Percentiles rank a stretch among this genome's conserved stretches.
Conservation (phyloP, 2,329 filamentous ascomycete species). For the Harringtonia lauricola region DNA sequence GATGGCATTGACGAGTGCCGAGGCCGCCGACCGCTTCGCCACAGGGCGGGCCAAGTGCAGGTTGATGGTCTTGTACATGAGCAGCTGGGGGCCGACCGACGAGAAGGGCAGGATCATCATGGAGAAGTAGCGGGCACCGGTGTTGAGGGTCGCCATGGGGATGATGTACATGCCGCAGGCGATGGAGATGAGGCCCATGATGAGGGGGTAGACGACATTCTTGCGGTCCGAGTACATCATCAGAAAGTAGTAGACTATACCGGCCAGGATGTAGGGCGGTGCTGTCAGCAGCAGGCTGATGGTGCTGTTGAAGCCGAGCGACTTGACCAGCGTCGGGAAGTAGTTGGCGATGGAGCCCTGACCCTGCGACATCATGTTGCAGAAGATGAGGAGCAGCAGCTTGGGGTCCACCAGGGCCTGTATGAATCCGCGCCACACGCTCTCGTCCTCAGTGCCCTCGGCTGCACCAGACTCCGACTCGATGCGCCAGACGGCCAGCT, state of each 20-base stretch:
- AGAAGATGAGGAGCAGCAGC: constrained; percentile 11
- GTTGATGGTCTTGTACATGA: constrained; percentile 26
- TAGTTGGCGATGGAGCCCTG: constrained; percentile 23
- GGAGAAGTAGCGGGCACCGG: constrained; percentile 28
- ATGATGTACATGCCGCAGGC: constrained; percentile 26
- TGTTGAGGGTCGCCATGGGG: constrained; percentile 22
- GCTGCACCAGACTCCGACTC: constrained; percentile 23
- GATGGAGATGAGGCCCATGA: constrained; percentile 22
- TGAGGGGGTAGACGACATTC: constrained; percentile 23
- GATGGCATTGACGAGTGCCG: constrained; percentile 27
- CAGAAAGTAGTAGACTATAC: constrained; percentile 20
- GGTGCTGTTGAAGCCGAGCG: constrained; percentile 22
- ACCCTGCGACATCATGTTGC: constrained; percentile 20
- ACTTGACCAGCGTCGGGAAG: constrained; percentile 20
- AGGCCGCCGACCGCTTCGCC: constrained; percentile 29
- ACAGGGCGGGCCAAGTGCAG: constrained; percentile 24
- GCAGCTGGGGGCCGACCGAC: constrained; percentile 26
- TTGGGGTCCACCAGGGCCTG: constrained; percentile 6
- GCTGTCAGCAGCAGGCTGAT: constrained; percentile 33
- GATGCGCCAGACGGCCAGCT: constrained; percentile 22
- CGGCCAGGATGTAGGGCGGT: constrained; percentile 32
- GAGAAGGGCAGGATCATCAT: constrained; percentile 29
- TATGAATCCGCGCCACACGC: constrained; percentile 11
- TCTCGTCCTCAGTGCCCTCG: constrained; percentile 23
- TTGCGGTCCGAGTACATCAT: constrained; percentile 20